Conservation (phyloP, 345 rosid species). For the Ceriops zippeliana region DNA sequence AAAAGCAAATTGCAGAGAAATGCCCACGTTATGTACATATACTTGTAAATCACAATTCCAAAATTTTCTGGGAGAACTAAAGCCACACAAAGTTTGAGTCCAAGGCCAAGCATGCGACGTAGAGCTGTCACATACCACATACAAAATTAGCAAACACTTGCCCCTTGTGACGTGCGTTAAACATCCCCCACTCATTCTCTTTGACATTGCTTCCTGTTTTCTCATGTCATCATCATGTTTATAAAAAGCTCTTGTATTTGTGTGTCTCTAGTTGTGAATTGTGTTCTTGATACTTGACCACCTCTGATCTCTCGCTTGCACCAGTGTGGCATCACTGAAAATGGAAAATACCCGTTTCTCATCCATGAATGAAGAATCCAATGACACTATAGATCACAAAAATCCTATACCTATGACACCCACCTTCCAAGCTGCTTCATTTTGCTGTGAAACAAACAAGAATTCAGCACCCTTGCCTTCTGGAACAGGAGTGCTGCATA, state of each 20-base stretch:
- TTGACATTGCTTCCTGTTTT: neutral
- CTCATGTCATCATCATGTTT: neutral
- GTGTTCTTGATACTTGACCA: neutral
- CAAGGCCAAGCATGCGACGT: constrained; percentile 29
- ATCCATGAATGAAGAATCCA: constrained; percentile 9
- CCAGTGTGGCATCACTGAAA: neutral
- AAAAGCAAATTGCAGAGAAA: neutral
- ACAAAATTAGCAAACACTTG: constrained; percentile 13
- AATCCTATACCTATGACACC: neutral
- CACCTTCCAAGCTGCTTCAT: constrained; percentile 5
- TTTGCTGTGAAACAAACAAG: constrained; percentile 14
- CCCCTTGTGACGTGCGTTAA: constrained; percentile 23
- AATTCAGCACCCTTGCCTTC: neutral
- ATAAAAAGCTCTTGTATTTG: neutral
- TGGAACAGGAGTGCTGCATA: neutral
- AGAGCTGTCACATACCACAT: constrained; percentile 37
- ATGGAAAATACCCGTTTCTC: constrained; percentile 24
- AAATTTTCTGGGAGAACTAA: no score
- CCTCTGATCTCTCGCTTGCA: neutral
- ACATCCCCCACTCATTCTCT: constrained; percentile 25
- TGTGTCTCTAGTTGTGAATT: constrained; percentile 6
- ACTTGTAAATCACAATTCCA: no score
- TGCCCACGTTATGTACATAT: neutral
- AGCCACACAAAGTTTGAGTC: constrained; percentile 21
- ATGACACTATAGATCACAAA: neutral